Percentiles rank a stretch among this genome's conserved stretches.
Conservation (phyloP, 2,329 filamentous ascomycete species). For the Zalaria sp. region DNA sequence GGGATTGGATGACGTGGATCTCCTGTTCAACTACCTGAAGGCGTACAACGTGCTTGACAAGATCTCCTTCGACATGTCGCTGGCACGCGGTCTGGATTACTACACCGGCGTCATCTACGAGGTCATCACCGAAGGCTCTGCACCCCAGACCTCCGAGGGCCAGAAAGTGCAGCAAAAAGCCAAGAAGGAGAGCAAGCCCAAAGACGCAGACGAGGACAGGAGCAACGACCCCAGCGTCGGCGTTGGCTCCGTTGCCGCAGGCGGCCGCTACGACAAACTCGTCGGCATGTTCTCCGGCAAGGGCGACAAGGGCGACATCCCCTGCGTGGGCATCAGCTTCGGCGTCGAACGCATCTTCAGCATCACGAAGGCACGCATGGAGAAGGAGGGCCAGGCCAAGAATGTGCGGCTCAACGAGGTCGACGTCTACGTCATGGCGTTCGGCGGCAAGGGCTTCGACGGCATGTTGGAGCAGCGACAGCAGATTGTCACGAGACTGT, state of each 20-base stretch:
- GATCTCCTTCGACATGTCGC: conserved; percentile 77
- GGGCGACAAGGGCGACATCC: conserved; percentile 58
- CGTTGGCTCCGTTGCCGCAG: conserved; percentile 78
- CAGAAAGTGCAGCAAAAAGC: conserved; percentile 31
- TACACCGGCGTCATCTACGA: conserved; percentile 88
- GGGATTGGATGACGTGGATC: conserved; percentile 66
- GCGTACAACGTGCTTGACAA: conserved; percentile 58
- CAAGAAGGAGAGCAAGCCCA: conserved; percentile 36
- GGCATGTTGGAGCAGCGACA: conserved; percentile 75
- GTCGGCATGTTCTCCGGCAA: conserved; percentile 89
- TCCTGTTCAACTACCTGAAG: conserved; percentile 71
- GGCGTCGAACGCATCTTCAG: conserved; percentile 93
- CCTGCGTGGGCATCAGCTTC: conserved; percentile 85
- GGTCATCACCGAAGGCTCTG: conserved; percentile 69
- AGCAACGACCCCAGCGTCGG: conserved; percentile 69
- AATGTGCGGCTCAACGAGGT: conserved; percentile 56
- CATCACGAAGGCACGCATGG: conserved; percentile 67
- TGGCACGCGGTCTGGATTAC: conserved; percentile 85
- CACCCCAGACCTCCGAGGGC: conserved; percentile 32
- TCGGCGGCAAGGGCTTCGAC: conserved; percentile 73
- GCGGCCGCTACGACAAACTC: conserved; percentile 82
- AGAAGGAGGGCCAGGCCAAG: conserved; percentile 42
- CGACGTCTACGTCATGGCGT: conserved; percentile 90
- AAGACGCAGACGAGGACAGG: conserved; percentile 46
- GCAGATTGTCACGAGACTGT: conserved; percentile 59